phyloP scores from a whole-genome alignment of 495 filamentous ascomycete species.

The Bacidia gigantensis region DNA sequence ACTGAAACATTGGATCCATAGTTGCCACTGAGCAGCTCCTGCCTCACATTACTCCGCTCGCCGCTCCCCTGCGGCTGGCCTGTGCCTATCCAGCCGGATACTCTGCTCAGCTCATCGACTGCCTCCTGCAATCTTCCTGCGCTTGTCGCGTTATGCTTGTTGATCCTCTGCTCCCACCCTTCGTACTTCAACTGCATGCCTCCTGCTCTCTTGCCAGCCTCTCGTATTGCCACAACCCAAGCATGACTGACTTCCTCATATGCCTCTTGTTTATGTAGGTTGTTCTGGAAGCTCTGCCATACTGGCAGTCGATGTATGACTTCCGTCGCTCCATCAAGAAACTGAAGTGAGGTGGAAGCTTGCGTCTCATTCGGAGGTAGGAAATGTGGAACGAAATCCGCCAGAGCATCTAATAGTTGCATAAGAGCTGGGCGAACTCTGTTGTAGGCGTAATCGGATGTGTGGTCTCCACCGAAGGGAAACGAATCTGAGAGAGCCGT shows the following conservation, averaged over 20 bases:
- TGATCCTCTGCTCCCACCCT: conserved; percentile 81
- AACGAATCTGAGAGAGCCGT: conserved; percentile 62
- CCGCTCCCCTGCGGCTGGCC: conserved; percentile 30
- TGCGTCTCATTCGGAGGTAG: conserved; percentile 83
- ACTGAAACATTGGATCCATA: conserved; percentile 58
- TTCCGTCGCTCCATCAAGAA: conserved; percentile 77
- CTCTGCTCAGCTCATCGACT: conserved; percentile 57
- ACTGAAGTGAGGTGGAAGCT: conserved; percentile 61
- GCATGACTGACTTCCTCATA: conserved; percentile 92
- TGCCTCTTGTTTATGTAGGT: conserved; percentile 80
- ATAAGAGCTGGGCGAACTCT: conserved; percentile 70
- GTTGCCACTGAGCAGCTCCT: conserved; percentile 66
- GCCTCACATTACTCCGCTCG: conserved; percentile 54
- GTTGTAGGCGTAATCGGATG: conserved; percentile 89
- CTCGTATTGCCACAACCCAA: conserved; percentile 83
- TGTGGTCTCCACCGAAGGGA: conserved; percentile 67
- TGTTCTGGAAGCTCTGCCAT: conserved; percentile 74
- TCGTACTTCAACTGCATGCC: conserved; percentile 84
- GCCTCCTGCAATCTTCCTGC: conserved; percentile 72
- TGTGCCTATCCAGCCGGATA: conserved; percentile 64
- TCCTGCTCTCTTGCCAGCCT: conserved; percentile 80
- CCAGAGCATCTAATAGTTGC: conserved; percentile 74
- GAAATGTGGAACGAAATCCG: conserved; percentile 90
- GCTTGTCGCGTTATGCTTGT: conserved; percentile 78
- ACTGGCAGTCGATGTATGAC: conserved; percentile 78